A percentile compares a stretch with the other conserved stretches of the same genome.
phyloP scores from a whole-genome alignment of 257 asterid species.

The Nicotiana undulata region DNA sequence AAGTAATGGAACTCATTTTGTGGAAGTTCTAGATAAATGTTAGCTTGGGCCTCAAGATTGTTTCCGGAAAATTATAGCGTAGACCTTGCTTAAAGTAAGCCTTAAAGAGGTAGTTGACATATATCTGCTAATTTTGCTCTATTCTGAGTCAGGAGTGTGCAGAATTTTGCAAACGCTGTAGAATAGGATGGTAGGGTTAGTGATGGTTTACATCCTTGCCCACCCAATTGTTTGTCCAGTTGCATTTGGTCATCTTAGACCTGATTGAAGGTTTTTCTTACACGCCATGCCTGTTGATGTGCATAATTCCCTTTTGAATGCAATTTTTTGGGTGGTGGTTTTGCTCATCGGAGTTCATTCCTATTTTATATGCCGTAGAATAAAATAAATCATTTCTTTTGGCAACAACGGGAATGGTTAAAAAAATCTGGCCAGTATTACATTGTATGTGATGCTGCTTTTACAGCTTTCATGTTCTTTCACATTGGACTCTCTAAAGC shows the following conservation, averaged over 20 bases:
- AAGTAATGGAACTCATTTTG: background rate
- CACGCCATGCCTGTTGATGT: background rate
- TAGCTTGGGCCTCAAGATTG: background rate
- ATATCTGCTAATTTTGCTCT: background rate
- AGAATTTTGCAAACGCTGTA: background rate
- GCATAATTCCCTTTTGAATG: background rate
- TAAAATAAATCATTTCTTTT: background rate
- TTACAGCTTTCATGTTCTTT: background rate
- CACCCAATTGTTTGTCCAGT: background rate
- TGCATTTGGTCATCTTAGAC: background rate
- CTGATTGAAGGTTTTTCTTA: background rate
- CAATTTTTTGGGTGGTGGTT: background rate
- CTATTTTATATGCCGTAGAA: background rate
- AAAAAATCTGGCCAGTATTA: background rate
- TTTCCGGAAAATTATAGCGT: background rate
- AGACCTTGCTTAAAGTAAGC: background rate
- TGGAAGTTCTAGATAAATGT: background rate
- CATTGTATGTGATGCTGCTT: background rate
- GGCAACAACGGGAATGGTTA: background rate
- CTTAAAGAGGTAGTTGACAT: background rate
- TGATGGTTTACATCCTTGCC: background rate
- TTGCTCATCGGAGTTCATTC: background rate
- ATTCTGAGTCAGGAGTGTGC: background rate
- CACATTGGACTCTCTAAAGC: background rate
- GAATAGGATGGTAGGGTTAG: background rate